Conservation (phyloP, 345 rosid genomes). For the Populus alba region DNA sequence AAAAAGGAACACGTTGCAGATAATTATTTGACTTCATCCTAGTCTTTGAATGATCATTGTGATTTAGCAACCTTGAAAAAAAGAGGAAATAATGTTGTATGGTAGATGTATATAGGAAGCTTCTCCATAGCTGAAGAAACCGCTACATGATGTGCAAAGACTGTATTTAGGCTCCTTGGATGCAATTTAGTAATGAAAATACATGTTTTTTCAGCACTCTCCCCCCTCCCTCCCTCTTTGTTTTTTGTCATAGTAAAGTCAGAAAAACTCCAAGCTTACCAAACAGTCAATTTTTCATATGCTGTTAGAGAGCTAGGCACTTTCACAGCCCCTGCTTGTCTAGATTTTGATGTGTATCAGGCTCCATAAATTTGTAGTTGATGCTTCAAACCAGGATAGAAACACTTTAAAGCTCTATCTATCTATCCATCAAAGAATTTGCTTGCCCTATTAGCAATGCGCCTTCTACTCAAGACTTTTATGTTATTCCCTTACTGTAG, state of each 20-base stretch:
- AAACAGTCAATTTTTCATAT: not conserved
- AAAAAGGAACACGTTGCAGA: not conserved
- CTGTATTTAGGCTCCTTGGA: not conserved
- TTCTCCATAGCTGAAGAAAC: not conserved
- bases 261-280: not conserved
- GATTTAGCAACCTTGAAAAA: no score
- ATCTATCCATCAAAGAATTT: no score
- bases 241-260: not conserved
- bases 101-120: not conserved
- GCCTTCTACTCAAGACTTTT: not conserved
- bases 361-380: not conserved
- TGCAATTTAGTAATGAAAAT: not conserved
- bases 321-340: not conserved
- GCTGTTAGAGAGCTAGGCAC: not conserved
- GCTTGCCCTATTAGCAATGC: not conserved
- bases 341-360: not conserved
- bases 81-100: no score
- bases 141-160: not conserved
- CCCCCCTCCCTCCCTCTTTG: not conserved
- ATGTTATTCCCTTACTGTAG: conserved; percentile 29
- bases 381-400: no score
- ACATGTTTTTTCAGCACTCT: not conserved
- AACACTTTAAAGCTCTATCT: no score
- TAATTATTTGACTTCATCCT: not conserved
- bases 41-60: no score